Evolutionary conservation across 2,329 filamentous ascomycete genomes (phyloP).

Genomic region (Trichoderma sp.): DNA sequence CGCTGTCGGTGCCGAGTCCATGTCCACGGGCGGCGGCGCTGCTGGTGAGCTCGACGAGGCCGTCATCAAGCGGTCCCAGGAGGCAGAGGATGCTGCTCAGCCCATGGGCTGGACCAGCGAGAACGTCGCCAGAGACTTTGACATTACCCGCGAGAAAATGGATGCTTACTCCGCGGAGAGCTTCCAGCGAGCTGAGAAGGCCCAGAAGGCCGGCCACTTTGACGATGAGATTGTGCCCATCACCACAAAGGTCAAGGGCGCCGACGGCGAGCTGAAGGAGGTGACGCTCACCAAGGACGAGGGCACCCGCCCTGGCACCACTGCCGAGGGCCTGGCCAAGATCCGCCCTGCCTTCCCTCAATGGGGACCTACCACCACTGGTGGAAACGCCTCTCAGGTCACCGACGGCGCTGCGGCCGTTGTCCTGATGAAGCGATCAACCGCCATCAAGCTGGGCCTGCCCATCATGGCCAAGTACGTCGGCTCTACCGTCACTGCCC

Average conservation of each 20-base stretch:
- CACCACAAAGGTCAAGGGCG: conserved; percentile 77
- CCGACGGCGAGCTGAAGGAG: conserved; percentile 76
- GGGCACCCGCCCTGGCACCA: conserved; percentile 88
- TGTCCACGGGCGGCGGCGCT: conserved; percentile 71
- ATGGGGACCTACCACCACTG: conserved; percentile 77
- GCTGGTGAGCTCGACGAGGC: conserved; percentile 75
- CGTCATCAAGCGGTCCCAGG: conserved; percentile 71
- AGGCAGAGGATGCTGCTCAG: conserved; percentile 83
- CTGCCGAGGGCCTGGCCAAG: conserved; percentile 78
- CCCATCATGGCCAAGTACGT: conserved; percentile 95
- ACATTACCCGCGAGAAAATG: conserved; percentile 77
- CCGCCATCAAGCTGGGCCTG: conserved; percentile 82
- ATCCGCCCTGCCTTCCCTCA: conserved; percentile 88
- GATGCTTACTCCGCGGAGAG: conserved; percentile 86
- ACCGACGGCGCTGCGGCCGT: conserved; percentile 92
- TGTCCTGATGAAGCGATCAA: conserved; percentile 91
- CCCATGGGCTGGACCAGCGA: conserved; percentile 98
- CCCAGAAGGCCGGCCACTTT: conserved; percentile 89
- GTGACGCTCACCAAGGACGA: conserved; percentile 85
- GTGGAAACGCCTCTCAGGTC: conserved; percentile 92
- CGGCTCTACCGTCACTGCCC: conserved; percentile 85
- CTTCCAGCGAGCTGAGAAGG: conserved; percentile 82
- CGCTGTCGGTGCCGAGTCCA: conserved; percentile 85
- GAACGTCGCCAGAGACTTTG: conserved; percentile 91
- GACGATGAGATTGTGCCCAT: conserved; percentile 95